Conservation (phyloP, 2,329 filamentous ascomycete genomes). For the Aureobasidium subglaciale region DNA sequence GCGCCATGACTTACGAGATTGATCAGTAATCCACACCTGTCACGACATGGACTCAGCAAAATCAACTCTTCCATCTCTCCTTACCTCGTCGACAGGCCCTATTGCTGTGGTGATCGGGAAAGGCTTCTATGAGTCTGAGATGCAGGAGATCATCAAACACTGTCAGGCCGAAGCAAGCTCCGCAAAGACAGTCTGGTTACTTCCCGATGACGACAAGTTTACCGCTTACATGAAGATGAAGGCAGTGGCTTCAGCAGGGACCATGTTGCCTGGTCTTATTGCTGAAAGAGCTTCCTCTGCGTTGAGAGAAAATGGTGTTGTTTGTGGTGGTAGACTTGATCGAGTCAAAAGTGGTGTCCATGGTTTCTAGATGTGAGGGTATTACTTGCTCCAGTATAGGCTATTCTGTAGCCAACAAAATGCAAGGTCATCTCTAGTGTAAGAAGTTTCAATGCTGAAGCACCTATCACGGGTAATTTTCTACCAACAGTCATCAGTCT, state of each 20-base stretch:
- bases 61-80: background rate
- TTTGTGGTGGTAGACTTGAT: background rate
- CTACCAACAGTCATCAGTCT: no score
- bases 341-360: slow-evolving; percentile 1
- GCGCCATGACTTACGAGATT: no score
- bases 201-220: slow-evolving; percentile 15
- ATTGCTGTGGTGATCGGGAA: slow-evolving; percentile 13
- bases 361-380: background rate
- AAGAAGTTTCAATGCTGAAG: background rate
- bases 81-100: background rate
- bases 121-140: slow-evolving; percentile 13
- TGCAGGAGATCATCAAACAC: slow-evolving; percentile 1
- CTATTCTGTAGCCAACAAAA: background rate
- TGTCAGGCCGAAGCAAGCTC: background rate
- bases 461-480: background rate
- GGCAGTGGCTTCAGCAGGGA: slow-evolving; percentile 9
- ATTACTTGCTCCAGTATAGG: no score
- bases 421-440: background rate
- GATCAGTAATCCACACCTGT: slow-evolving; percentile 9
- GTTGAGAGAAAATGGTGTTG: slow-evolving; percentile 15
- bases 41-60: background rate
- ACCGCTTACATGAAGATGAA: slow-evolving; percentile 12
- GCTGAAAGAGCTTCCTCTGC: slow-evolving; percentile 7
- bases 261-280: slow-evolving; percentile 13
- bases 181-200: slow-evolving; percentile 7